Evolutionary conservation across 2,329 filamentous ascomycete species (phyloP), one percentile per base, ranked within the genome.

Genomic region (Stromatinia cepivora): DNA sequence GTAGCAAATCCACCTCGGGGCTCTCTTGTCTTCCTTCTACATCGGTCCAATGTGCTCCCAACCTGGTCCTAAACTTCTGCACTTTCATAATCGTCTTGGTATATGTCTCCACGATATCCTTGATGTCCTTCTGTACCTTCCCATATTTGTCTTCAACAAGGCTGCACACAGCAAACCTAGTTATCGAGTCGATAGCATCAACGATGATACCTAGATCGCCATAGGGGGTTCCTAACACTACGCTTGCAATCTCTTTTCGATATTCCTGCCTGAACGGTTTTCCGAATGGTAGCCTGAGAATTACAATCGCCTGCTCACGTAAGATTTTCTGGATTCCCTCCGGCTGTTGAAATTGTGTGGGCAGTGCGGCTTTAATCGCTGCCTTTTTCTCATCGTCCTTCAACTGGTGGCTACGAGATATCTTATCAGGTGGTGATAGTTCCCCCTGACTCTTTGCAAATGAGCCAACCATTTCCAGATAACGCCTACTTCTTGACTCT

Each of bases 111-210:
- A 97, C 87, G 69, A 97, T 89, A 62, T 81, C 81, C 0, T 91
- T 87, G 2, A 98, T 88, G 72, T 95, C 92, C 56, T 88, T 85
- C 73, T 96, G 90, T n/a, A 96, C 94, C 74, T 92, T 91, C 20
- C 94, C 94, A 77, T 89, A 95, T 59, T 86, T 85, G 78, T 98
- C 94, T 79, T 98, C 94, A 4, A 83, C 82, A 67, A 97, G 81
- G 79, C 91, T 94, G 71, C 86, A 86, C 5, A 92, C 85, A 0
- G 92, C 86, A 39, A 98, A 84, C 63, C 86, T 84, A 17, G 87
- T 88, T 52, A 95, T 81, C 0, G 90, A 86, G 70, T 88, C 87
- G n/a, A 89, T 84, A 1, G 92, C 90, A 77, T 94, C 88, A 64
- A 91, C 80, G 73, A 93, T 90, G 22, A 90, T 81, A 42, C 86